These are phyloP conservation scores for Teunomyces panamensis DNA, from an alignment of 805 yeast genomes.

Conservation along the genomic window DNA sequence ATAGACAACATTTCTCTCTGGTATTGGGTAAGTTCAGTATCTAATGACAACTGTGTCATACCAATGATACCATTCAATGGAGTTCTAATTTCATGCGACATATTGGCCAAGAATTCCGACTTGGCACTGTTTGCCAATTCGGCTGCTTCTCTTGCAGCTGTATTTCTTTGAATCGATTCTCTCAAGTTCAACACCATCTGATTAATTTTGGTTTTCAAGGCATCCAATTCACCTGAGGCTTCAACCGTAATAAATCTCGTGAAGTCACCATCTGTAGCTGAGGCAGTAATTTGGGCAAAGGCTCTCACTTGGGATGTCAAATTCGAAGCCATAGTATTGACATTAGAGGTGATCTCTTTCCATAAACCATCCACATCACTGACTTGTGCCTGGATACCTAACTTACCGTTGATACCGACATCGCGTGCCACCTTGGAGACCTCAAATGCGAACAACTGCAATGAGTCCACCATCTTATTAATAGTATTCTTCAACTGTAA, in stretches of 20 bases:
- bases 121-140: slow-evolving; percentile 86
- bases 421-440: slow-evolving; percentile 89
- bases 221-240: slow-evolving; percentile 88
- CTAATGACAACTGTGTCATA: slow-evolving; percentile 86
- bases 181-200: slow-evolving; percentile 71
- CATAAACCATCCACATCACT: slow-evolving; percentile 88
- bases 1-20: slow-evolving; percentile 90
- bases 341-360: slow-evolving; percentile 90
- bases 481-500: slow-evolving; percentile 81
- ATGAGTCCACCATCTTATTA: slow-evolving; percentile 89
- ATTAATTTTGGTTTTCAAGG: slow-evolving; percentile 56
- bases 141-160: slow-evolving; percentile 93
- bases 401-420: slow-evolving; percentile 90
- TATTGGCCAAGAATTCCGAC: slow-evolving; percentile 86
- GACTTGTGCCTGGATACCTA: slow-evolving; percentile 90
- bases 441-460: slow-evolving; percentile 83
- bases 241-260: slow-evolving; percentile 88
- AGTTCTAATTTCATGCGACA: slow-evolving; percentile 81
- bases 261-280: slow-evolving; percentile 92
- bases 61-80: slow-evolving; percentile 94
- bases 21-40: slow-evolving; percentile 85
- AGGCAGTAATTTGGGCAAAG: slow-evolving; percentile 89
- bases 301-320: slow-evolving; percentile 91
- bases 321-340: slow-evolving; percentile 92
- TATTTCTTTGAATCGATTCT: slow-evolving; percentile 86